Percentiles rank a stretch among this genome's conserved stretches.
Conservation (phyloP, 352 stramenopile species). For the Blastocystis sp. region DNA sequence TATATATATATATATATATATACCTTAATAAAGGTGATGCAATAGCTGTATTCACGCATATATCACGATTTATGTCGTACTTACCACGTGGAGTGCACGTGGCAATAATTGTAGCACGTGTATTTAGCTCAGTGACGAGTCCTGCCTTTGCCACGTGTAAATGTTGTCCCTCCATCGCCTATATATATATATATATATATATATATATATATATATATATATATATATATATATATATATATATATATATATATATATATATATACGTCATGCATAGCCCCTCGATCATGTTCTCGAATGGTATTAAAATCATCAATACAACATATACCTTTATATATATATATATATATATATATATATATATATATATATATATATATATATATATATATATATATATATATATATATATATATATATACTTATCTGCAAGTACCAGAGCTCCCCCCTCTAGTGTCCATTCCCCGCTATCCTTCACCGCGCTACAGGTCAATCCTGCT, state of each 20-base stretch:
- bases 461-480: constrained; percentile 58
- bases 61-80: constrained; percentile 45
- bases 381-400: too few relatives aligned
- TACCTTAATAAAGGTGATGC: constrained; percentile 57
- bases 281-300: constrained; percentile 57
- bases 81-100: constrained; percentile 57
- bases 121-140: constrained; percentile 58
- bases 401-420: too few relatives aligned
- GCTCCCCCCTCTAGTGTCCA: constrained; percentile 63
- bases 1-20: too few relatives aligned
- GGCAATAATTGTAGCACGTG: constrained; percentile 57
- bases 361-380: too few relatives aligned
- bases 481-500: constrained; percentile 56
- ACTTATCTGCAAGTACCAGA: constrained; percentile 56
- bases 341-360: too few relatives aligned
- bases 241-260: background rate
- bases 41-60: constrained; percentile 59
- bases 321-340: constrained; percentile 55
- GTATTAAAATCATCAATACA: constrained; percentile 66
- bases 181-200: background rate
- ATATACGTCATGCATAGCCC: constrained; percentile 54
- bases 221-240: background rate
- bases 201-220: background rate
- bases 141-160: constrained; percentile 61
- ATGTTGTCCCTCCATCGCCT: constrained; percentile 61